Evolutionary conservation across 1,284 basidiomycete species (phyloP), one percentile per base, ranked within the genome.

Genomic region (Apiotrichum siamense): DNA sequence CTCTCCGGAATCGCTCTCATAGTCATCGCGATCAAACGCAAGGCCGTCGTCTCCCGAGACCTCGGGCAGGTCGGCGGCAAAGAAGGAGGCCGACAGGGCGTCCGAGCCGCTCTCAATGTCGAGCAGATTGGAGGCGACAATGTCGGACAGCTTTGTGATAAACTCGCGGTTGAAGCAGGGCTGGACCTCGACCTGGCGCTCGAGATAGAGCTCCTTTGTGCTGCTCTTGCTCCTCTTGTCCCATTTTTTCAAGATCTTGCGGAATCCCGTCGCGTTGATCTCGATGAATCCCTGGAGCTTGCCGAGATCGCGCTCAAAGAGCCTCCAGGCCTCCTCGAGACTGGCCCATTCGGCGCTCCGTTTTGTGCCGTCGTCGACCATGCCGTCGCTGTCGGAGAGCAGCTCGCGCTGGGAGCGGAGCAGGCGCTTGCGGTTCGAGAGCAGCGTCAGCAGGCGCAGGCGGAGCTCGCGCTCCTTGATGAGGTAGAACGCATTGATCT

Each of bases 401-500:
- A 54, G 45, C 46, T 60, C 54, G 44, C 55, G 49, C 37, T 60
- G 54, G 11, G 57, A 49, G 3, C 60, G 58, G 13, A 77, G 64
- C 12, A 80, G 68, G 15, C 77, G 70, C 72, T 92, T 84, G 57
- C 94, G 85, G 74, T 97, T 97, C 32, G 91, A 91, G 41, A 99
- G 80, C 17, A 99, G 79, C 1, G 92, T 96, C 63, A 94, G 85
- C 53, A 99, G 83, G 44, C 92, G 82, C 57, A 94, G 75, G 69
- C 90, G 91, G 46, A 98, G 82, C 64, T 97, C 92, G 12, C 92
- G 88, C 74, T 99, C 96, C 74, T 96, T 97, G 75, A 94, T 89
- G 44, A 98, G 81, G 75, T 99, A 99, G 70, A 99, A 98, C n/a
- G 85, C 83, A 76, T 99, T 98, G 78, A 99, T 97, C 93, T 96